phyloP scores from a whole-genome alignment of 2,329 filamentous ascomycete species.

The Penicillium sp. region DNA sequence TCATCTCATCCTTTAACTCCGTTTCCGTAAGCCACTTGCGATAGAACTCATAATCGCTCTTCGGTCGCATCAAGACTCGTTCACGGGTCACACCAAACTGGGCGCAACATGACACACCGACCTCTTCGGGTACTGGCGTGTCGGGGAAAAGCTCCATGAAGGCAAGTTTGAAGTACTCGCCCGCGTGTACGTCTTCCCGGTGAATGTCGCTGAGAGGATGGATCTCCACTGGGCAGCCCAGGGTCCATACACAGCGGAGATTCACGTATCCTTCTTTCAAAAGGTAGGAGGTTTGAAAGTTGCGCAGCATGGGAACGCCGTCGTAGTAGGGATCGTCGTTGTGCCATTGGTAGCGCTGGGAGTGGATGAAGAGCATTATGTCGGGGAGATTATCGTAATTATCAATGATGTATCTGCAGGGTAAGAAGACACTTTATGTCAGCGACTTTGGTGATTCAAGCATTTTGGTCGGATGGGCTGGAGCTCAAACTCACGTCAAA shows the following conservation, averaged over 20 bases:
- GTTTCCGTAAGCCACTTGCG: conserved; percentile 54
- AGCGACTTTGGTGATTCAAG: neutral
- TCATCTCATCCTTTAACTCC: conserved; percentile 50
- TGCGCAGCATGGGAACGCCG: conserved; percentile 51
- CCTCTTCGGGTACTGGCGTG: conserved; percentile 42
- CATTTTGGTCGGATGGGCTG: neutral
- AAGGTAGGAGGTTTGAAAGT: conserved; percentile 53
- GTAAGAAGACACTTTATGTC: neutral
- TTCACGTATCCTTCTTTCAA: conserved; percentile 56
- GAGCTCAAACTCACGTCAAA: conserved; percentile 39
- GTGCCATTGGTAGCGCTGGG: conserved; percentile 48
- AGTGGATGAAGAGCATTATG: conserved; percentile 46
- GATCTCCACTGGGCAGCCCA: conserved; percentile 56
- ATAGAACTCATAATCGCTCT: conserved; percentile 52
- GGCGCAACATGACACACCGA: conserved; percentile 57
- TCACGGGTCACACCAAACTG: conserved; percentile 56
- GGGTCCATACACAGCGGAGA: conserved; percentile 55
- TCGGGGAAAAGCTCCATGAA: conserved; percentile 54
- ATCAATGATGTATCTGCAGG: conserved; percentile 45
- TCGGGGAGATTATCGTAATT: conserved; percentile 46
- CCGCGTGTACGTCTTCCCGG: conserved; percentile 50
- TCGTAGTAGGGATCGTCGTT: conserved; percentile 57
- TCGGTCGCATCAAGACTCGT: conserved; percentile 49
- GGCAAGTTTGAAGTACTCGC: conserved; percentile 51
- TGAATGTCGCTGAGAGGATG: conserved; percentile 48